Evolutionary conservation across 306 rosid species (phyloP), one percentile per base, ranked within the genome.

Genomic region (Prunus campanulata): DNA sequence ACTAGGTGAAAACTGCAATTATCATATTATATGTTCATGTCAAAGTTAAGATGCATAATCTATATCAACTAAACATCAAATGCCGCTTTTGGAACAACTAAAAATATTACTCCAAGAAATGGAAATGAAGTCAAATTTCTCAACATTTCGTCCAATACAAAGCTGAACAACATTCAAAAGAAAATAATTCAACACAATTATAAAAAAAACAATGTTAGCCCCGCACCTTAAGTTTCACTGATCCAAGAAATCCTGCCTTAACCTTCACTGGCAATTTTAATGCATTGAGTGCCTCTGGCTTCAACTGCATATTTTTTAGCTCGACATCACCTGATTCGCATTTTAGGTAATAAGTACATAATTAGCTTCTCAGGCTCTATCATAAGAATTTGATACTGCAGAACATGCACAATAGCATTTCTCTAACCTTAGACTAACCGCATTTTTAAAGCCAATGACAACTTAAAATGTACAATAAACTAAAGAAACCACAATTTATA

Each of bases 271-370:
- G 99, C 87, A 95, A 88, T 72, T 95, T 90, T 79, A 95, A 86
- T 66, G 93, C 97, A 86, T 92, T 95, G 49, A 95, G 90, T 73
- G 99, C 99, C 90, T 95, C 99, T 4, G 99, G 99, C 90, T 95
- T 95, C 80, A 95, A 81, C 92, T 95, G 99, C 99, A 95, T 95
- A 81, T 95, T 95, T 79, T 86, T 92, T 80, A 95, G 93, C 97
- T 92, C 99, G 67, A 95, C 99, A 88, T 95, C 90, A 54, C 99
- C 99, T 95, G 88, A 83, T 86, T 78, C 78, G 66, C 42, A 78
- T 79, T 69, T 72, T 57, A 63, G 60, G 27, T 10, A 49, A 77
- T 18, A 49, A 44, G 11, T 24, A 42, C 1, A 3, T 42, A 22
- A 22, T 57, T 15, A 42, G 25, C 25, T 39, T 35, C 63, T 44